Evolutionary conservation across 2,329 filamentous ascomycete genomes (phyloP), one percentile per base, ranked within the genome.

Genomic region (Cladosporium sp.): DNA sequence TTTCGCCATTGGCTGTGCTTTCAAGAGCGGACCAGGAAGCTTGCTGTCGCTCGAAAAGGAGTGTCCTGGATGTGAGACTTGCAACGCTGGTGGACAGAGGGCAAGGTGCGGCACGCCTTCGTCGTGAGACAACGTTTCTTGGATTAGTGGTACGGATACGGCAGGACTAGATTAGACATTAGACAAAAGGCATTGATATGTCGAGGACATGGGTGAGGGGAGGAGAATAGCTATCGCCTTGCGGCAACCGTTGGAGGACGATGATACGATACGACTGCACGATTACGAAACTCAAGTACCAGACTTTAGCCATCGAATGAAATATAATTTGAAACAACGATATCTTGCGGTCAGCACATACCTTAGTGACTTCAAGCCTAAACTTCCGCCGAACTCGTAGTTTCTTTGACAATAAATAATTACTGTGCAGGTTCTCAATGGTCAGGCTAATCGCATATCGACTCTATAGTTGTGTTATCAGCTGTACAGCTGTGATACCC

Each of bases 1-100:
- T 48, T 75, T 83, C 65, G 82, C 81, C 14, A 76, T 84, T 51
- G 81, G 81, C n/a, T 75, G 81, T 3, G 82, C 82, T 8, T 76
- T 84, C 51, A 79, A 76, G 58, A 75, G 82, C 61, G 82, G 82
- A 2, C 82, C 82, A 18, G 80, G 73, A 18, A 75, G 72, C 59
- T 72, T 82, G 67, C 64, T 82, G 8, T 14, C 49, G 34, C 5
- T 13, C 1, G 46, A 51, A 5, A 49, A 46, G 18, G 48, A 54
- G 25, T 26, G 34, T 14, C 34, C 21, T 16, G n/a, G 26, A 2
- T 63, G 60, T 30, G 32, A 21, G 10, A 30, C 18, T 5, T 63
- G 60, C 13, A 13, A 5, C 23, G 16, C 14, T 25, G 16, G 60
- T 32, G 32, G 18, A 3, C 34, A 58, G 32, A 28, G 56, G 21